These are phyloP conservation scores for Saccharomyces eubayanus DNA, from an alignment of 805 yeast genomes.

Conservation along the genomic window DNA sequence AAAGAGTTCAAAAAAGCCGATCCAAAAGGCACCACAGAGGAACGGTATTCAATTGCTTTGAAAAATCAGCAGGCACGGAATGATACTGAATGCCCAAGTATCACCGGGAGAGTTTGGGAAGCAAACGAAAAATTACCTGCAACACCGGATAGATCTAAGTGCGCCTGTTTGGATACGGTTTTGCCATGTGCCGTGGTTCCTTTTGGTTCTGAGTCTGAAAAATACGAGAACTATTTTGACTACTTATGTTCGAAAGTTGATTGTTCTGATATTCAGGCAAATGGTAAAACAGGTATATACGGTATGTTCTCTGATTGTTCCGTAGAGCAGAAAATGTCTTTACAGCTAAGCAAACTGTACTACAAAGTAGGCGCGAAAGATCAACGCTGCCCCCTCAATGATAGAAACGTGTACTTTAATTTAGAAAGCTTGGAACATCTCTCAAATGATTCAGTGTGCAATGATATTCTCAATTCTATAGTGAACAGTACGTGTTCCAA, in stretches of 20 bases:
- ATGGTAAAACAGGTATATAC: slow-evolving; percentile 52
- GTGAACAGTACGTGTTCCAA: background rate
- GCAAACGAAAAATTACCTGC: slow-evolving; percentile 59
- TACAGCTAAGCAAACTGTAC: slow-evolving; percentile 51
- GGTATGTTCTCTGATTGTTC: slow-evolving; percentile 66
- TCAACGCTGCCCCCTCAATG: slow-evolving; percentile 23
- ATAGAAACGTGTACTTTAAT: slow-evolving; percentile 19
- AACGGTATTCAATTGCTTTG: slow-evolving; percentile 6
- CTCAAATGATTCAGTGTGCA: slow-evolving; percentile 14
- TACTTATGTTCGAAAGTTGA: slow-evolving; percentile 47
- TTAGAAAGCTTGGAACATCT: slow-evolving; percentile 2
- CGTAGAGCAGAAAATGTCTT: slow-evolving; percentile 53
- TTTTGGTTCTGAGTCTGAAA: slow-evolving; percentile 35
- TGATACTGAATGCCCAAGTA: slow-evolving; percentile 12
- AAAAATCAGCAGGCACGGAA: slow-evolving; percentile 39
- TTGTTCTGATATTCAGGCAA: slow-evolving; percentile 51
- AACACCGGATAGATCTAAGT: slow-evolving; percentile 51
- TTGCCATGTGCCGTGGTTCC: slow-evolving; percentile 49
- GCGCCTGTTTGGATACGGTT: slow-evolving; percentile 51
- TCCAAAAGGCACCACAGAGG: slow-evolving; percentile 36
- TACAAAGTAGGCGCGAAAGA: slow-evolving; percentile 38
- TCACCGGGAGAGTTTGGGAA: slow-evolving; percentile 39
- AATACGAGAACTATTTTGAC: slow-evolving; percentile 51
- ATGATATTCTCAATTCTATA: slow-evolving; percentile 6
- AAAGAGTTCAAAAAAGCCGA: slow-evolving; percentile 41